Evolutionary conservation across 2,329 filamentous ascomycete species (phyloP).

Genomic region (Zymoseptoria passerinii): DNA sequence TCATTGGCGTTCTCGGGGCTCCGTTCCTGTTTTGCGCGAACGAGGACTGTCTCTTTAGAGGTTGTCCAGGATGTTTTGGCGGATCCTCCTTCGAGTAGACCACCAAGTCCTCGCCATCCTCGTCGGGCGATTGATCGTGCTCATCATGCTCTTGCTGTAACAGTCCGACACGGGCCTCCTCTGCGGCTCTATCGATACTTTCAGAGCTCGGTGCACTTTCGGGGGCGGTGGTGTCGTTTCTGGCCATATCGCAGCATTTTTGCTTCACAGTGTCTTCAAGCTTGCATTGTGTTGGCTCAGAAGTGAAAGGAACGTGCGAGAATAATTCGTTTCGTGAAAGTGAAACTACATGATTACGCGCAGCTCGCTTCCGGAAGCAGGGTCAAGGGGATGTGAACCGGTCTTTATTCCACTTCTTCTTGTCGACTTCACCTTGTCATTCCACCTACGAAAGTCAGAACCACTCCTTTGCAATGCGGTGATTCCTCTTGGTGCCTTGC

Average conservation of each 20-base stretch:
- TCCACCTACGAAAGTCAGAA: no score
- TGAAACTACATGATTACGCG: background rate
- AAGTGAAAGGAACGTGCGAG: background rate
- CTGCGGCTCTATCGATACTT: slow-evolving; percentile 10
- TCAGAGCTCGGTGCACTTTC: slow-evolving; percentile 17
- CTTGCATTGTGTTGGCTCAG: background rate
- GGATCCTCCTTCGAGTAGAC: slow-evolving; percentile 12
- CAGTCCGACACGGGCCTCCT: slow-evolving; percentile 21
- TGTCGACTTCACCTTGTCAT: no score
- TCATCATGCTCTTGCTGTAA: slow-evolving; percentile 19
- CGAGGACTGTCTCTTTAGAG: slow-evolving; percentile 30
- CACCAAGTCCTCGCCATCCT: slow-evolving; percentile 19
- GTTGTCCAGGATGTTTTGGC: slow-evolving; percentile 6
- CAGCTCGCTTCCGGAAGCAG: background rate
- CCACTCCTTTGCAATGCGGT: no score
- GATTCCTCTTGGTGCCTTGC: no score
- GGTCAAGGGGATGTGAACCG: no score
- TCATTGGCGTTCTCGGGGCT: slow-evolving; percentile 57
- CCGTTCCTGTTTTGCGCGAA: slow-evolving; percentile 42
- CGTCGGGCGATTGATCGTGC: slow-evolving; percentile 19
- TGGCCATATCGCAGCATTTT: slow-evolving; percentile 33
- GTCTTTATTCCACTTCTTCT: no score
- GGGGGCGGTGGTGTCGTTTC: slow-evolving; percentile 22
- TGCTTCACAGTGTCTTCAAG: slow-evolving; percentile 6
- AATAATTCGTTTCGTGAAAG: background rate